A percentile compares a stretch with the other conserved stretches of the same genome.
Conservation (phyloP, 495 filamentous ascomycete genomes). For the Umbilicaria muhlenbergii region DNA sequence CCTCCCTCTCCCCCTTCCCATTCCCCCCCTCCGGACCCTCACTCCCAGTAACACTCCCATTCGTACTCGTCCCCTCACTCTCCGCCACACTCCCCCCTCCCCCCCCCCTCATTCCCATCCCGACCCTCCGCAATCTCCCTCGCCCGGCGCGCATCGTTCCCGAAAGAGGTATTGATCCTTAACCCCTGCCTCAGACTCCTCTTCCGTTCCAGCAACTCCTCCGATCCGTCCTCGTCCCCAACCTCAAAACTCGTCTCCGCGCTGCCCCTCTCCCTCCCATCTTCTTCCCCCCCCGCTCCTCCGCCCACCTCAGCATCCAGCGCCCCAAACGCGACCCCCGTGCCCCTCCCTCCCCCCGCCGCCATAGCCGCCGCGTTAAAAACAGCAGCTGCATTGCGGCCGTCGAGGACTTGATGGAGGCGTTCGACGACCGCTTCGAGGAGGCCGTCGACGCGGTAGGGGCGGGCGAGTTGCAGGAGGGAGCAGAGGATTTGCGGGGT, state of each 20-base stretch:
- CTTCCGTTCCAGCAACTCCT: too few relatives aligned
- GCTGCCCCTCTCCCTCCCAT: too few relatives aligned
- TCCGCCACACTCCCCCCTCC: conserved; percentile 18
- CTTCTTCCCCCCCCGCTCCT: too few relatives aligned
- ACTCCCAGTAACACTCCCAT: conserved; percentile 1
- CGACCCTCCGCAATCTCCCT: conserved; percentile 21
- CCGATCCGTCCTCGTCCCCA: too few relatives aligned
- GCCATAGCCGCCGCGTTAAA: conserved; percentile 99
- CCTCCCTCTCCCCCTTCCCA: conserved; percentile 30
- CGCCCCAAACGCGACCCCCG: conserved; percentile 21
- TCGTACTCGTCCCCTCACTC: conserved; percentile 2
- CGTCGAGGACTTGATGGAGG: conserved; percentile 79
- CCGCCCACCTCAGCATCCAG: too few relatives aligned
- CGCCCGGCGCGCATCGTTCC: neutral
- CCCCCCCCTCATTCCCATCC: conserved; percentile 12
- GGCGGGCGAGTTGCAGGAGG: conserved; percentile 80
- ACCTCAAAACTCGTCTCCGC: too few relatives aligned
- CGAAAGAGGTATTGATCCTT: conserved; percentile 16
- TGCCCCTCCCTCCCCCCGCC: conserved; percentile 75
- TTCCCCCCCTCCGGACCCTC: conserved; percentile 25
- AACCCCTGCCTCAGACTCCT: conserved; percentile 1
- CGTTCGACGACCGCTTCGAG: conserved; percentile 84
- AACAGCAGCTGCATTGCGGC: conserved; percentile 84
- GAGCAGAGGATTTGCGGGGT: conserved; percentile 93
- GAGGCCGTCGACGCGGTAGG: conserved; percentile 83